These are phyloP conservation scores for Rhizoclosmatium sp. DNA, from an alignment of 192 early-diverging fungal genomes.

Conservation along the genomic window DNA sequence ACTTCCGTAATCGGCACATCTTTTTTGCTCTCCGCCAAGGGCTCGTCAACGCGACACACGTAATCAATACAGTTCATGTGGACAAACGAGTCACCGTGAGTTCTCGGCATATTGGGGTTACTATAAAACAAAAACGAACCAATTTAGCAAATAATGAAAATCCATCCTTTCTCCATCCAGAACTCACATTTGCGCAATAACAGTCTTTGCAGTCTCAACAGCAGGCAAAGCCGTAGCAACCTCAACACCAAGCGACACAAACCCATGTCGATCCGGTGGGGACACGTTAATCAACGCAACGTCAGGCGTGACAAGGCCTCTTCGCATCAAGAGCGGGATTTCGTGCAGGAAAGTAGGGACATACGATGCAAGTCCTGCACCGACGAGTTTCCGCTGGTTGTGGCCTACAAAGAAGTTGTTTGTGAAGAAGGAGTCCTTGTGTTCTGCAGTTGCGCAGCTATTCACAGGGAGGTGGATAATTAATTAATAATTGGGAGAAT, in stretches of 20 bases:
- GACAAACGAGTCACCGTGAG: slow-evolving; percentile 52
- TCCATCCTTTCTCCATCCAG: too few relatives aligned
- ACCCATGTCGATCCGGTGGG: slow-evolving; percentile 60
- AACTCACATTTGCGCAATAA: slow-evolving; percentile 56
- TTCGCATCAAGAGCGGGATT: slow-evolving; percentile 44
- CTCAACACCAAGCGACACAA: slow-evolving; percentile 53
- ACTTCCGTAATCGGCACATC: slow-evolving; percentile 30
- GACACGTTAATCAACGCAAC: slow-evolving; percentile 60
- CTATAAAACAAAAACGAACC: not conserved
- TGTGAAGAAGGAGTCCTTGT: slow-evolving; percentile 44
- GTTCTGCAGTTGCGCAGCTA: slow-evolving; percentile 22
- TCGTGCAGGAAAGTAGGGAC: slow-evolving; percentile 54
- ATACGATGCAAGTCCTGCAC: slow-evolving; percentile 45
- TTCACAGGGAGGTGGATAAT: not conserved
- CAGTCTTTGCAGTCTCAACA: slow-evolving; percentile 45
- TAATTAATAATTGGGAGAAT: not conserved
- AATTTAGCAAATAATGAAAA: not conserved
- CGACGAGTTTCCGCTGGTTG: slow-evolving; percentile 48
- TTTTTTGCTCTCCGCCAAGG: slow-evolving; percentile 31
- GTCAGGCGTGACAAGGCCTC: slow-evolving; percentile 44
- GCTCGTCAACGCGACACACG: slow-evolving; percentile 48
- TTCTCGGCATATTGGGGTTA: slow-evolving; percentile 53
- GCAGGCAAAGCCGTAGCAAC: slow-evolving; percentile 51
- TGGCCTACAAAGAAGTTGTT: slow-evolving; percentile 60
- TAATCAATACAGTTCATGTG: slow-evolving; percentile 56